Evolutionary conservation across 805 yeast species (phyloP).

Genomic region (Candida parachauliodes): DNA sequence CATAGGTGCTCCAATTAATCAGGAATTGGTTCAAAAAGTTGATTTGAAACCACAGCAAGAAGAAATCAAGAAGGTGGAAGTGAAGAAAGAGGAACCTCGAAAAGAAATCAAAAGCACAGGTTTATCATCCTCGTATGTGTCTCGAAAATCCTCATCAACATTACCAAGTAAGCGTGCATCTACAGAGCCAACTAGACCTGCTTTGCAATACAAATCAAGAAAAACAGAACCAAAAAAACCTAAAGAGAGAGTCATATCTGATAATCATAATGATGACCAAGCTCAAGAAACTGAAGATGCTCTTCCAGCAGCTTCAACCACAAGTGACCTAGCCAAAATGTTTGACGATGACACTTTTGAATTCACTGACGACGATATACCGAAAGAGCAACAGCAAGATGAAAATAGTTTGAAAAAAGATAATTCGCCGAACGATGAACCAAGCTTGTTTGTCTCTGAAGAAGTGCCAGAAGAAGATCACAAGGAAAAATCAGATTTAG

Average conservation of each 20-base stretch:
- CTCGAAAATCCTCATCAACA: conserved; percentile 15
- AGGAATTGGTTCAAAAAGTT: background rate
- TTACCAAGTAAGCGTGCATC: conserved; percentile 12
- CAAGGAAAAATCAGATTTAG: conserved; percentile 3
- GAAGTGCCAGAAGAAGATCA: conserved; percentile 2
- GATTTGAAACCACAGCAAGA: conserved; percentile 6
- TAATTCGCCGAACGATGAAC: background rate
- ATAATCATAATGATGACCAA: conserved; percentile 12
- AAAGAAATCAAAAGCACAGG: conserved; percentile 12
- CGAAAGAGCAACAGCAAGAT: conserved; percentile 8
- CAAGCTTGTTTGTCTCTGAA: background rate
- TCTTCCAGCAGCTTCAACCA: conserved; percentile 3
- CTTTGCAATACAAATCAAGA: conserved; percentile 33
- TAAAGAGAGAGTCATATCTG: conserved; percentile 34
- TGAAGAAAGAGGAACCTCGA: conserved; percentile 12
- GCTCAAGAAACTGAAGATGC: conserved; percentile 11
- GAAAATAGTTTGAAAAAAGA: conserved; percentile 2
- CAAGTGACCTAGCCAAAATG: conserved; percentile 26
- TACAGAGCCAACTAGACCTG: conserved; percentile 12
- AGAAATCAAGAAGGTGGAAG: conserved; percentile 7
- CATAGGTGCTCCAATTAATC: conserved; percentile 22
- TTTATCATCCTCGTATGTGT: conserved; percentile 23
- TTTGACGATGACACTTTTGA: conserved; percentile 20
- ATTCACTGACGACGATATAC: conserved; percentile 16
- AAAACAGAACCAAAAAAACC: conserved; percentile 27